Percentiles rank a stretch among this genome's conserved stretches.
These are phyloP conservation scores for Penicillium olsonii DNA, from an alignment of 2,329 filamentous ascomycete species.

Conservation along the genomic window DNA sequence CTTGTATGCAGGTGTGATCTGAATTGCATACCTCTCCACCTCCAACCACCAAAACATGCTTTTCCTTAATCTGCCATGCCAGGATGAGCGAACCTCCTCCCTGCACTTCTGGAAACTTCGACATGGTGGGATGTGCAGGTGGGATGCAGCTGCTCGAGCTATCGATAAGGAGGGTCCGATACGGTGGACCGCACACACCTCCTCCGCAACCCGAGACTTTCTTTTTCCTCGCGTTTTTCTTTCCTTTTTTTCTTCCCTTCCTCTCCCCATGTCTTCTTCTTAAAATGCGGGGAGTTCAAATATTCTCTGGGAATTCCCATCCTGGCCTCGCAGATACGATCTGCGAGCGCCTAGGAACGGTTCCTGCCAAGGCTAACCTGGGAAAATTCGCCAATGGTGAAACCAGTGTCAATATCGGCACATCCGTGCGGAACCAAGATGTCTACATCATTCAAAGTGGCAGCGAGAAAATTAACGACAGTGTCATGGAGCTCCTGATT, in stretches of 20 bases:
- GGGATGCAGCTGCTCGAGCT: slow-evolving; percentile 10
- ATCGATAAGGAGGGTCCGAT: slow-evolving; percentile 21
- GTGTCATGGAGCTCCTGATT: slow-evolving; percentile 98
- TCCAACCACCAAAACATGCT: slow-evolving; percentile 87
- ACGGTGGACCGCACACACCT: slow-evolving; percentile 17
- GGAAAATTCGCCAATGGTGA: slow-evolving; percentile 71
- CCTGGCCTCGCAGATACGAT: slow-evolving; percentile 65
- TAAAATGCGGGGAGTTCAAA: slow-evolving; percentile 65
- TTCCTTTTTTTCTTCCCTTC: slow-evolving; percentile 17
- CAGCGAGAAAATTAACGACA: slow-evolving; percentile 94
- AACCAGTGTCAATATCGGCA: slow-evolving; percentile 67
- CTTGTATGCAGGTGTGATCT: slow-evolving; percentile 15
- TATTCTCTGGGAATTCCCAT: slow-evolving; percentile 68
- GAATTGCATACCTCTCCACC: slow-evolving; percentile 75
- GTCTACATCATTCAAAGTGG: slow-evolving; percentile 98
- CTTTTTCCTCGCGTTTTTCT: slow-evolving; percentile 21
- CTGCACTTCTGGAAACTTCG: slow-evolving; percentile 75
- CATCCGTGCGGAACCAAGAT: slow-evolving; percentile 89
- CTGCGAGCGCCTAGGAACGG: slow-evolving; percentile 65
- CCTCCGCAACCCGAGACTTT: slow-evolving; percentile 12
- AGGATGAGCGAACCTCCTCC: slow-evolving; percentile 91
- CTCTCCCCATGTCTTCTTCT: slow-evolving; percentile 17
- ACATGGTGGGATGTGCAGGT: slow-evolving; percentile 41
- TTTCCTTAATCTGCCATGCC: slow-evolving; percentile 91
- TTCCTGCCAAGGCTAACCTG: slow-evolving; percentile 60